Base-by-base conservation (phyloP, 2,329 filamentous ascomycete genomes). In the Tolypocladium pustulatum region DNA sequence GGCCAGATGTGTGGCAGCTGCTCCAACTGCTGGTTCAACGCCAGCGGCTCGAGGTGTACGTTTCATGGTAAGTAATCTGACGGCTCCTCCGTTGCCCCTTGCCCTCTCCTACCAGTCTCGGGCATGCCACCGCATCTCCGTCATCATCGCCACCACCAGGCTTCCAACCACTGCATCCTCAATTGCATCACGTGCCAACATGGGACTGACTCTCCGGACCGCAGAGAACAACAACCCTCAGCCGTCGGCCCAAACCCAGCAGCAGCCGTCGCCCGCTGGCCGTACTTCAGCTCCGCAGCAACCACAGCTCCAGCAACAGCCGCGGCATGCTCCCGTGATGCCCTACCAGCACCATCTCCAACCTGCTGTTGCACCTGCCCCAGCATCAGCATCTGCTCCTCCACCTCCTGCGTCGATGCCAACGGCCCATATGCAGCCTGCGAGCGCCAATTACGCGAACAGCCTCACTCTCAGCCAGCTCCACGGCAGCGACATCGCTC, bases 21-120 rank as follows among this genome's bases (percentile, higher is more conserved):
- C 61, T 78, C 81, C 59, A 85, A 85, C 65, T 85, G 82, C 67
- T 85, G 82, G 82, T 85, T 81, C 68, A 85, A 85, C 59, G 82
- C 82, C 9, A 83, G 81, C 56, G 82, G 82, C 12, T 77, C 80
- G 12, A 72, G 82, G 56, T 85, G 82, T 61, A 84, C 81, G 17
- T 85, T 84, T 65, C 82, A 84, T 60, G 81, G 82, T 84, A 71
- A 62, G 78, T 67, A 38, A 10, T 17, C 41, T 10, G n/a, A n/a
- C 51, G 22, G 25, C 27, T 53, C 13, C 32, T 54, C 17, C 17
- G 20, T 36, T 41, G 34, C 22, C 34, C 20, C 38, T 17, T 55
- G 38, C 34, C n/a, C 34, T 32, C 17, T 46, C n/a, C 34, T 9
- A 22, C 30, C 34, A n/a, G n/a, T 41, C 5, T 38, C 34, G 34